Base-by-base conservation (phyloP, 495 filamentous ascomycete genomes). In the Neurospora sp. region DNA sequence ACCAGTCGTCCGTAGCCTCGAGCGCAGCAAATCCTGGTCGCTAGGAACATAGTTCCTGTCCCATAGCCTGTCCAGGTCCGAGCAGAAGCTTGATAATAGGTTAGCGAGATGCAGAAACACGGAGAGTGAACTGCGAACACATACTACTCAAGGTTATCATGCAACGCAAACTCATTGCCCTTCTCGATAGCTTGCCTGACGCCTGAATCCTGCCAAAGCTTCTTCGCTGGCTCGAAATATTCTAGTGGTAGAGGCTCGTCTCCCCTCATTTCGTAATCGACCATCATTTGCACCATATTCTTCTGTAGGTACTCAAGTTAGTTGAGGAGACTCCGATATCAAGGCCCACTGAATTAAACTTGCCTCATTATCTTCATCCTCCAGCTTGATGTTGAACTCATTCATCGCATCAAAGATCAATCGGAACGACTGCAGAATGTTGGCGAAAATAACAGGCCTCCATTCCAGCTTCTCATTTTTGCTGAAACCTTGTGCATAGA, bases 101-200 rank as follows among this genome's bases (percentile, higher is more conserved):
- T 43, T 31, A 59, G n/a, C 48, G 54, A 36, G 21, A 24, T 39
- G 37, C 48, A 19, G 38, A 21, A n/a, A n/a, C 34, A 69, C n/a
- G 38, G n/a, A n/a, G 21, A 11, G 10, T 15, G 15, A 17, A 70
- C 17, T 37, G 34, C 69, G 28, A 66, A 36, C 24, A 85, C 93
- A 83, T 85, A 99, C 96, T 98, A 99, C 82, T 89, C 89, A 76
- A 97, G 82, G 74, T 97, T 98, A 81, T 99, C 96, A 79, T 98
- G 94, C 42, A 99, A 88, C 43, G 96, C 95, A 82, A 94, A 99
- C 83, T 98, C 96, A 79, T 97, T 95, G 71, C 95, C 96, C 77
- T 94, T 92, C 71, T 89, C 87, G 74, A 98, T 93, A 43, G 93
- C 93, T 77, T 91, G 87, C 81, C 94, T 93, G 13, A 99, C 92